Evolutionary conservation across 2,329 filamentous ascomycete species (phyloP), one percentile per base, ranked within the genome.

Genomic region (Calonectria hongkongensis): DNA sequence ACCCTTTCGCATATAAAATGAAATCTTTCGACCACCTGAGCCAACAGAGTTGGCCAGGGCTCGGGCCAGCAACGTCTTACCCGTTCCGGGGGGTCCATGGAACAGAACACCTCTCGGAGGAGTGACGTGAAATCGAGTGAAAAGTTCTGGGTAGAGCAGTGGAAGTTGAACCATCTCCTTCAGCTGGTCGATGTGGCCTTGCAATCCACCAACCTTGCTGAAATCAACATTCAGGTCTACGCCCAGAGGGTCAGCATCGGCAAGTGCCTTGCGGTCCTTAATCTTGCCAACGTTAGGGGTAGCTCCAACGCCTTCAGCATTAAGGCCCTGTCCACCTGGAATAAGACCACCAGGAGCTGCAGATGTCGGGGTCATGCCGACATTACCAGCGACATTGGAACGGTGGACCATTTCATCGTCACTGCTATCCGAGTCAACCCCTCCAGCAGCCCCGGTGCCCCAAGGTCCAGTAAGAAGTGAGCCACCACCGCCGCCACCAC

Each of bases 1-100:
- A 82, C 97, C 97, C 85, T 99, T 99, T 73, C 97, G 94, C 97
- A 99, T 99, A 85, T 98, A 99, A 80, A 99, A 99, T 0, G 96
- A 98, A 75, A 99, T 97, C 83, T 98, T 98, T 77, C 94, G 93
- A 27, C 96, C 96, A 63, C 96, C 94, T 15, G 94, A 92, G 75
- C 95, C 96, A 72, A 98, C 94, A 73, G 94, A 97, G 69, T 97
- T 97, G 63, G 97, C 96, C 58, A 99, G 88, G 50, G 97, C 97
- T 80, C 97, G 92, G 66, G 97, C 97, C 73, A 99, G 90, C n/a
- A 99, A 88, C 15, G 97, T 99, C 87, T 98, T 99, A 89, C 97
- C 97, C 18, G 97, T 99, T 83, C 97, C 97, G 6, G 97, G 97
- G 67, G 97, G 97, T 41, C 97, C 97, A 82, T 99, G 97, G 84